Conservation (phyloP, 2,329 filamentous ascomycete species). For the Ophioceras dolichostomum region DNA sequence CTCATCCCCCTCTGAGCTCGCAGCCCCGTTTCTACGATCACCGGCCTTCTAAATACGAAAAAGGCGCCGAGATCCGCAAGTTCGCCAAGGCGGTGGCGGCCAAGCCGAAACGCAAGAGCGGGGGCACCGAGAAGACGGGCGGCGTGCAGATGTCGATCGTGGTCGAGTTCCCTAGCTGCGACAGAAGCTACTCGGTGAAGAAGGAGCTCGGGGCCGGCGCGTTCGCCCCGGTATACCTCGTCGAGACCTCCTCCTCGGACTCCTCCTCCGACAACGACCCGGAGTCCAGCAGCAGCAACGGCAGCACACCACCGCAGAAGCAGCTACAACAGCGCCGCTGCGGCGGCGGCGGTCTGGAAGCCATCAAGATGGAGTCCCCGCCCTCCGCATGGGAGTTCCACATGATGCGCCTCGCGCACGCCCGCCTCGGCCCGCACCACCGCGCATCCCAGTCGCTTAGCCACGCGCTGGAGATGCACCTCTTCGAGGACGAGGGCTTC, state of each 20-base stretch:
- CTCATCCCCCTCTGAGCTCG: conserved; percentile 59
- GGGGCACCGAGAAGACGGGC: conserved; percentile 46
- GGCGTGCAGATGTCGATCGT: conserved; percentile 47
- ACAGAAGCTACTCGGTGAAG: conserved; percentile 63
- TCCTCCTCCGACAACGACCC: conserved; percentile 23
- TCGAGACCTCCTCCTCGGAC: conserved; percentile 55
- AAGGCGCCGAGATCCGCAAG: conserved; percentile 65
- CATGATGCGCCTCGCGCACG: conserved; percentile 75
- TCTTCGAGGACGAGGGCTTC: conserved; percentile 84
- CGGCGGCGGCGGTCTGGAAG: conserved; percentile 51
- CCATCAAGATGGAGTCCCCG: conserved; percentile 88
- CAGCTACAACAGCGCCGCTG: conserved; percentile 28
- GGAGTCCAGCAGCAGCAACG: conserved; percentile 25
- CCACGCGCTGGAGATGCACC: conserved; percentile 77
- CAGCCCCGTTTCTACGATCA: conserved; percentile 77
- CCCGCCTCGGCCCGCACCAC: conserved; percentile 58
- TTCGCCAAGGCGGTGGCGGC: conserved; percentile 59
- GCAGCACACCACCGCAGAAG: conserved; percentile 30
- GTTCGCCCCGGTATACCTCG: conserved; percentile 89
- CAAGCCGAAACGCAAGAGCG: conserved; percentile 41
- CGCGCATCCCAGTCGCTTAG: conserved; percentile 70
- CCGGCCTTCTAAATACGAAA: conserved; percentile 48
- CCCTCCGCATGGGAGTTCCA: conserved; percentile 92
- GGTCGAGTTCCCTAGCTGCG: conserved; percentile 54
- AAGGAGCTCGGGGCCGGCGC: conserved; percentile 85